Evolutionary conservation across 495 filamentous ascomycete genomes (phyloP), one percentile per base, ranked within the genome.

Genomic region (Tuber calosporum): DNA sequence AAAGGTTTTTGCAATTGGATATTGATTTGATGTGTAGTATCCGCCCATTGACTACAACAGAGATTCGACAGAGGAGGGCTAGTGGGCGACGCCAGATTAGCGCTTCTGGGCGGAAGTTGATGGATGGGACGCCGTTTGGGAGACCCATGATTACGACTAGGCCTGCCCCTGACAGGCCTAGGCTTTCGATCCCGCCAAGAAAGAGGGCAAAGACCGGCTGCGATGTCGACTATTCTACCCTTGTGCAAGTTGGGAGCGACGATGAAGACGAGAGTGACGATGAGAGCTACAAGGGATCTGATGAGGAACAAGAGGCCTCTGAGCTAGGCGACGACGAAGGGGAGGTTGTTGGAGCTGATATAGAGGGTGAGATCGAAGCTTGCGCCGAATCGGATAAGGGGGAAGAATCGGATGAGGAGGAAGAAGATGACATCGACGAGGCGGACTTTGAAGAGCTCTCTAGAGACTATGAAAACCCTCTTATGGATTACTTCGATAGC

Each of bases 51-150:
- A 86, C 90, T 73, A 88, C 88, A 30, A 85, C 87, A 58, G 95
- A 99, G 77, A 83, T 94, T 22, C 88, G 89, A 69, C 87, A 88
- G 37, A 86, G 95, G 71, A 89, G 88, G 69, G 82, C 96, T 20
- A 90, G 89, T 39, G 95, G 95, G 38, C 88, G 95, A 53, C 85
- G 91, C 77, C 95, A 97, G 81, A 97, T 97, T 38, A 89, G 92
- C 0, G 73, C 84, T 11, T 90, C 91, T 76, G 95, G 95, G 36
- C 90, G 86, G 79, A 94, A 93, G 82, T 85, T 99, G 20, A 87
- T 96, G 17, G 95, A 99, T 80, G 95, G 95, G 34, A 86, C 97
- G 30, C 86, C 95, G 1, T 98, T 96, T 81, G 95, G 95, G 9
- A 87, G 91, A 66, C 89, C 90, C 8, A 90, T 86, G 41, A 82